phyloP scores from a whole-genome alignment of 2,329 filamentous ascomycete genomes.

The Pseudodiploospora longispora region DNA sequence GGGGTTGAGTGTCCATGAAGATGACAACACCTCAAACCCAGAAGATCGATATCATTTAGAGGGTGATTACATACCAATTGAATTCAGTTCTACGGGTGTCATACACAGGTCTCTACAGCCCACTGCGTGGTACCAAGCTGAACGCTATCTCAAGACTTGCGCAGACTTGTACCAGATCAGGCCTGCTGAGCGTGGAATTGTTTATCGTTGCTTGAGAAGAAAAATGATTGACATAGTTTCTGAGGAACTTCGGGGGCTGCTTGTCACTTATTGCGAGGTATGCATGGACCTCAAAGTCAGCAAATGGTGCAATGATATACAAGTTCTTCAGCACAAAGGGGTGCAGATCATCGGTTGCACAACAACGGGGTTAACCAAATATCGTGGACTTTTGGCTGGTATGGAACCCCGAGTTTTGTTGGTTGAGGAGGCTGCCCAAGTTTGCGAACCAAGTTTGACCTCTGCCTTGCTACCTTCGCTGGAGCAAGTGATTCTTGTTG shows the following conservation, averaged over 20 bases:
- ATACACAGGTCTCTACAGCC: constrained; percentile 4
- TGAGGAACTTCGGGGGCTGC: constrained; percentile 38
- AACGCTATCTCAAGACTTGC: constrained; percentile 7
- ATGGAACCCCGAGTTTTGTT: constrained; percentile 60
- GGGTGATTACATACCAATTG: constrained; percentile 2
- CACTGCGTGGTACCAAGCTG: constrained; percentile 11
- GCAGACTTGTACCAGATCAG: constrained; percentile 56
- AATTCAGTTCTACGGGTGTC: constrained; percentile 1
- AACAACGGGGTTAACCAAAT: constrained; percentile 75
- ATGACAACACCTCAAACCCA: not conserved
- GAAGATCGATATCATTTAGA: not conserved
- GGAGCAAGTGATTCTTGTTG: constrained; percentile 52
- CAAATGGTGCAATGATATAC: constrained; percentile 50
- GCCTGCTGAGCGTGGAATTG: constrained; percentile 44
- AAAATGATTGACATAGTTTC: constrained; percentile 41
- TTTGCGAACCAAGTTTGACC: constrained; percentile 53
- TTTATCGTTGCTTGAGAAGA: constrained; percentile 59
- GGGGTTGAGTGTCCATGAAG: not conserved
- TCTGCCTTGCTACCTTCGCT: constrained; percentile 43
- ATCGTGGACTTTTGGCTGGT: constrained; percentile 59
- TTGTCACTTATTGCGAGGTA: constrained; percentile 40
- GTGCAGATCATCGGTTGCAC: constrained; percentile 57
- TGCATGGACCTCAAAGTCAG: constrained; percentile 47
- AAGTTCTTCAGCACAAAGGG: constrained; percentile 25
- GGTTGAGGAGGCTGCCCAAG: constrained; percentile 76